A percentile compares a stretch with the other conserved stretches of the same genome.
Evolutionary conservation across 2,329 filamentous ascomycete species (phyloP).

Genomic region (Talaromyces sp.): DNA sequence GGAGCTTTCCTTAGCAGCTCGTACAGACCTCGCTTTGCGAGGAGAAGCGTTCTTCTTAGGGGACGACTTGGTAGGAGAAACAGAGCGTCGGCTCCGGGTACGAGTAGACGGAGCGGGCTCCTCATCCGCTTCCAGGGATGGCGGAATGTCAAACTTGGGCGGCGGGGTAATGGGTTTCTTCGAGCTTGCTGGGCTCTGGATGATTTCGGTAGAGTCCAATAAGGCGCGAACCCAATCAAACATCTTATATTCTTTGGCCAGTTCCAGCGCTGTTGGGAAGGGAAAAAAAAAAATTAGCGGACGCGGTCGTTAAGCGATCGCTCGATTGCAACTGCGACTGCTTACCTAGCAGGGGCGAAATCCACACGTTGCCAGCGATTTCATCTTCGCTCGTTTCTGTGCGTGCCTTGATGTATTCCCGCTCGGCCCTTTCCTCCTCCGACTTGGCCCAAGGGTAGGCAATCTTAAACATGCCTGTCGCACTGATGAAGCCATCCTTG

Average conservation of each 20-base stretch:
- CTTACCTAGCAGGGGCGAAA: constrained; percentile 68
- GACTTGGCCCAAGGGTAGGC: constrained; percentile 61
- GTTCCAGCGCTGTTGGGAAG: constrained; percentile 61
- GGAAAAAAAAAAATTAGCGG: constrained; percentile 8
- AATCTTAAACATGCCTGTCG: constrained; percentile 66
- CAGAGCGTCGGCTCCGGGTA: constrained; percentile 54
- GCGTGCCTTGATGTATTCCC: constrained; percentile 75
- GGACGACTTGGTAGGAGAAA: constrained; percentile 52
- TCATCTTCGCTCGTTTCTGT: constrained; percentile 80
- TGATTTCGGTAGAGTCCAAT: constrained; percentile 79
- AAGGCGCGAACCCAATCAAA: constrained; percentile 85
- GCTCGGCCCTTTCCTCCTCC: constrained; percentile 55
- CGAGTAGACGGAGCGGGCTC: constrained; percentile 26
- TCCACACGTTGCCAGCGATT: constrained; percentile 95
- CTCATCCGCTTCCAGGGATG: constrained; percentile 14
- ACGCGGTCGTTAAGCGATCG: background rate
- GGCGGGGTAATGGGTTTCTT: constrained; percentile 74
- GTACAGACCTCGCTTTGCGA: constrained; percentile 49
- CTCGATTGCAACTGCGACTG: background rate
- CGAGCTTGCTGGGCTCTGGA: constrained; percentile 59
- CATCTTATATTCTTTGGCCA: constrained; percentile 85
- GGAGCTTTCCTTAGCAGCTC: constrained; percentile 44
- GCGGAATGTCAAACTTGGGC: constrained; percentile 66
- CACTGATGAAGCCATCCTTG: constrained; percentile 61
- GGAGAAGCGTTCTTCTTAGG: constrained; percentile 51